Percentiles rank a stretch among this genome's conserved stretches.
Conservation (phyloP, 2,329 filamentous ascomycete species). For the Neodidymelliopsis sp. region DNA sequence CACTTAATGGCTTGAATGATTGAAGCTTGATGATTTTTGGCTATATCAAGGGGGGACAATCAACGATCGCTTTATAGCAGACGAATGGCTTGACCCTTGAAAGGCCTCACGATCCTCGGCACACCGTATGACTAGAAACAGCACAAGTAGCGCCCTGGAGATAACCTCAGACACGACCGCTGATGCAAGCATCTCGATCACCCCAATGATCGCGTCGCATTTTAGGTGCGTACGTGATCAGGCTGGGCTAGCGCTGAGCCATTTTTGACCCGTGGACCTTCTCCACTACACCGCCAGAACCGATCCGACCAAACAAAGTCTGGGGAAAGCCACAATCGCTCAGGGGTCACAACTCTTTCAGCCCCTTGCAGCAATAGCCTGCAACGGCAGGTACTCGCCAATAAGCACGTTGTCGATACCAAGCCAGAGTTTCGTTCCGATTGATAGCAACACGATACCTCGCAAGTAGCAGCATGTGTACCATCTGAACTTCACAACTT, state of each 20-base stretch:
- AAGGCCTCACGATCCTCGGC: constrained; percentile 28
- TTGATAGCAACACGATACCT: constrained; percentile 18
- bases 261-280: constrained; percentile 34
- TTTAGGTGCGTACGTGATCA: constrained; percentile 28
- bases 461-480: constrained; percentile 20
- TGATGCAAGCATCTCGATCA: constrained; percentile 46
- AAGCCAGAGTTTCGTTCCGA: constrained; percentile 3
- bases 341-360: constrained; percentile 37
- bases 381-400: constrained; percentile 23
- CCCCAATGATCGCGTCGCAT: constrained; percentile 34
- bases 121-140: constrained; percentile 44
- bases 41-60: constrained; percentile 35
- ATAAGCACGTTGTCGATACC: constrained; percentile 10
- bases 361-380: constrained; percentile 29
- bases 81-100: constrained; percentile 21
- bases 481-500: constrained; percentile 6
- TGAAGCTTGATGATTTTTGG: constrained; percentile 35
- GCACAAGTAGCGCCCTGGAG: constrained; percentile 37
- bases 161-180: constrained; percentile 36
- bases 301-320: constrained; percentile 34
- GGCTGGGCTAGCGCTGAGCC: constrained; percentile 38
- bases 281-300: constrained; percentile 45
- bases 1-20: constrained; percentile 27
- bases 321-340: constrained; percentile 37
- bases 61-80: constrained; percentile 43